A percentile compares a stretch with the other conserved stretches of the same genome.
phyloP scores from a whole-genome alignment of 768 basidiomycete species.

The Suillus sp. region DNA sequence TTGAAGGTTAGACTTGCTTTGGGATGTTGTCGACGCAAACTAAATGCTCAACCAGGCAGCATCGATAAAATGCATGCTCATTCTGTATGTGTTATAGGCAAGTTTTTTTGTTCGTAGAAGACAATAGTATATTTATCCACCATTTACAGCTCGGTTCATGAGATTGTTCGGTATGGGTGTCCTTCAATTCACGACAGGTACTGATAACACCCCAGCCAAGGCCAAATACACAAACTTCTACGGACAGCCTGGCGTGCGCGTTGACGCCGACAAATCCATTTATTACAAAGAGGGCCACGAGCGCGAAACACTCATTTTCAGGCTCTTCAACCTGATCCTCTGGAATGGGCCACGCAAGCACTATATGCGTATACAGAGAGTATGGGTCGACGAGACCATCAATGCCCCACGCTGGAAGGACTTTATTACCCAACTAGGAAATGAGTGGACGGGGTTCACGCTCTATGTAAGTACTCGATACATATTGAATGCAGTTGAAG shows the following conservation, averaged over 20 bases:
- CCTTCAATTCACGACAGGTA: constrained; percentile 13
- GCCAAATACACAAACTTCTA: constrained; percentile 38
- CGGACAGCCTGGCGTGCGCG: constrained; percentile 40
- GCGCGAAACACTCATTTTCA: constrained; percentile 39
- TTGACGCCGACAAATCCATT: constrained; percentile 32
- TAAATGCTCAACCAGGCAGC: constrained; percentile 2
- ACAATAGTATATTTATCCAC: too few relatives aligned
- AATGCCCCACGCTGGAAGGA: constrained; percentile 41
- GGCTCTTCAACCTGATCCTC: constrained; percentile 38
- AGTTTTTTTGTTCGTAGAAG: background rate
- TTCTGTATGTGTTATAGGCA: constrained; percentile 16
- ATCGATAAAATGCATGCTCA: constrained; percentile 13
- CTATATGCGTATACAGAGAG: constrained; percentile 39
- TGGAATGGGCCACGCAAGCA: constrained; percentile 51
- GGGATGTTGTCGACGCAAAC: background rate
- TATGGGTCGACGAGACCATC: constrained; percentile 49
- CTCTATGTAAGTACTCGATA: constrained; percentile 39
- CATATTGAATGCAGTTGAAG: background rate
- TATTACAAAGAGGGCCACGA: constrained; percentile 14
- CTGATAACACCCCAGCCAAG: constrained; percentile 19
- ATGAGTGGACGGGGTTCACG: constrained; percentile 51
- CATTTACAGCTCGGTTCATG: constrained; percentile 17
- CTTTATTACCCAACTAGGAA: constrained; percentile 43
- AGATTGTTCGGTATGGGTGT: constrained; percentile 13
- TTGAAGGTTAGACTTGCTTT: constrained; percentile 9